Base-by-base conservation (phyloP, 2,329 filamentous ascomycete species). In the Lachnellula cervina region DNA sequence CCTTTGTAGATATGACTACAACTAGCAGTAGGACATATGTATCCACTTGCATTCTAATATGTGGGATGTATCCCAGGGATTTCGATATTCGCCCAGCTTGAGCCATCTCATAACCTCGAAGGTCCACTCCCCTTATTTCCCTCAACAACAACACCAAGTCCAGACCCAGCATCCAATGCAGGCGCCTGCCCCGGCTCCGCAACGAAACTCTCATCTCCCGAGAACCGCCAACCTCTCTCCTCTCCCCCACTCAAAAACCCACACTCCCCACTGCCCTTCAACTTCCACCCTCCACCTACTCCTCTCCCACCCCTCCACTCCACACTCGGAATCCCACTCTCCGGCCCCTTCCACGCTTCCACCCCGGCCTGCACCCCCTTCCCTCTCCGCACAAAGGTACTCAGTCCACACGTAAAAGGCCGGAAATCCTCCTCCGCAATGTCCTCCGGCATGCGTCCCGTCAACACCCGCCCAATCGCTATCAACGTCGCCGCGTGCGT, bases 401-500 rank as follows among this genome's bases (percentile, higher is more conserved):
- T 91, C 64, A 96, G 70, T 0, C 89, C 86, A 67, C 90, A 93
- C 1, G 91, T 96, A 70, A 87, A 96, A 58, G 90, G 90, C 57
- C 80, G 77, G 69, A 96, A 97, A 71, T 97, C 92, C 60, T 94
- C 87, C 51, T 81, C 80, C 7, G 82, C 82, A 32, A 84, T 77
- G 68, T 87, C 83, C 0, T 83, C 79, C 0, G 92, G 92, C 79
- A 93, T 85, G 19, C 72, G 66, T 0, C 90, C 91, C 2, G 92
- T 97, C 64, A 99, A 75, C 1, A 84, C 85, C 42, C 94, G 81
- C 0, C 93, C 93, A 62, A 94, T 81, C 8, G 89, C 87, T 69
- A 99, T 97, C 66, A 97, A 81, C 11, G 87, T 84, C 4, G 94
- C 94, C 1, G 94, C 94, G 74, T 99, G 94, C 1, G 89, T 88